Percentiles rank a stretch among this genome's conserved stretches.
Evolutionary conservation across 345 rosid species (phyloP).

Genomic region (Hevea brasiliensis): DNA sequence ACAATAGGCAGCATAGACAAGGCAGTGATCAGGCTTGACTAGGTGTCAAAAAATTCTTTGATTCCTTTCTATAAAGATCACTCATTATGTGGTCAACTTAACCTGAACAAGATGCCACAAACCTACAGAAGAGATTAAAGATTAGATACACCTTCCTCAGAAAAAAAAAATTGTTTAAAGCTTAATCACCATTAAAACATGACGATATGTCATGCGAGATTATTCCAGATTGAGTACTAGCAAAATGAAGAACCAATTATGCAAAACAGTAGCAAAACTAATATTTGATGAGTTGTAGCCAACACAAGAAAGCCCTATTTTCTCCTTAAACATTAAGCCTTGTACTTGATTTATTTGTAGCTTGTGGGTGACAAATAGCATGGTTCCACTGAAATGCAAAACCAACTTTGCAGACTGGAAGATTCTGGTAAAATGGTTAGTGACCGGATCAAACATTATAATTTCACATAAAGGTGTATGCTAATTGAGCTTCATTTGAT

Average conservation of each 20-base stretch:
- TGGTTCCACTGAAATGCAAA: constrained; percentile 8
- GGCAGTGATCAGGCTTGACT: constrained; percentile 31
- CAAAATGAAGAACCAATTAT: not conserved
- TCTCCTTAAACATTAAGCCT: too few relatives aligned
- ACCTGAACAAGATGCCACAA: constrained; percentile 27
- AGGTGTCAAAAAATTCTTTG: constrained; percentile 21
- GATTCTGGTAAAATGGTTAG: not conserved
- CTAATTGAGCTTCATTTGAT: not conserved
- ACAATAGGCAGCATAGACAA: constrained; percentile 50
- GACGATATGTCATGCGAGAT: not conserved
- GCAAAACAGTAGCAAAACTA: not conserved
- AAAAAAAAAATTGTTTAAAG: not conserved
- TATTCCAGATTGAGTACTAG: not conserved
- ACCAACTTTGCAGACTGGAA: not conserved
- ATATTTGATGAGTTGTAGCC: not conserved
- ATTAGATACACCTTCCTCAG: constrained; percentile 9
- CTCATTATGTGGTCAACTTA: constrained; percentile 23
- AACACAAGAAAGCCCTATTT: not conserved
- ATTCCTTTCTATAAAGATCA: constrained; percentile 21
- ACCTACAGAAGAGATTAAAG: not conserved
- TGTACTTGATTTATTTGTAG: too few relatives aligned
- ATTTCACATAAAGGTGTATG: not conserved
- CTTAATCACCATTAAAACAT: not conserved
- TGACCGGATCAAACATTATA: not conserved
- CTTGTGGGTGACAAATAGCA: not conserved